Evolutionary conservation across 768 basidiomycete species (phyloP).

Genomic region (Dentipellis fragilis): DNA sequence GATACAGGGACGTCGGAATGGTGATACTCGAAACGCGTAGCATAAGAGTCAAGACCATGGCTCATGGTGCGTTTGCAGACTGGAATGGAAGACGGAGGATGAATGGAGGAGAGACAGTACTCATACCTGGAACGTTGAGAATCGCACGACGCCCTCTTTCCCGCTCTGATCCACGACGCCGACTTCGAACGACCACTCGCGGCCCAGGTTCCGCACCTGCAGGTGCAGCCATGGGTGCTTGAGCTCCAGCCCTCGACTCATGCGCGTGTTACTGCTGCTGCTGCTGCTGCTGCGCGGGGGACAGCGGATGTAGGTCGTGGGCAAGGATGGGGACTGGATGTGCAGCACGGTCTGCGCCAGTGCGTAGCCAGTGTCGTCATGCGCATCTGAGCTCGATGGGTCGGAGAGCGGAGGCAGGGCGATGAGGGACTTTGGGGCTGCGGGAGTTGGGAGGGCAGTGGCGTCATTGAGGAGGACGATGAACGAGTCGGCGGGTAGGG

Average conservation of each 20-base stretch:
- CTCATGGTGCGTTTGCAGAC: too few relatives aligned
- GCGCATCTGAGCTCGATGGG: constrained; percentile 15
- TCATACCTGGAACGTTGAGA: constrained; percentile 74
- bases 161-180: constrained; percentile 59
- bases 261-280: constrained; percentile 5
- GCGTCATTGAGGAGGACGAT: constrained; percentile 54
- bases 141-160: constrained; percentile 48
- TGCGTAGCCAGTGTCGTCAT: constrained; percentile 18
- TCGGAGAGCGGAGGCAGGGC: constrained; percentile 20
- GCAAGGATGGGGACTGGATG: constrained; percentile 67
- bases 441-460: constrained; percentile 37
- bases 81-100: background rate
- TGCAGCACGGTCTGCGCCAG: constrained; percentile 67
- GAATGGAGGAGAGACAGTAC: constrained; percentile 3
- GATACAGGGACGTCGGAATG: too few relatives aligned
- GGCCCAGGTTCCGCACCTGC: constrained; percentile 58
- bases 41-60: too few relatives aligned
- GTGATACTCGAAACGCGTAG: too few relatives aligned
- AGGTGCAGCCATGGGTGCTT: constrained; percentile 68
- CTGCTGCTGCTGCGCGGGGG: constrained; percentile 27
- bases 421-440: constrained; percentile 36
- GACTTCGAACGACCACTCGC: constrained; percentile 68
- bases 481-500: constrained; percentile 52
- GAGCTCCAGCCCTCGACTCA: constrained; percentile 36
- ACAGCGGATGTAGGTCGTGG: constrained; percentile 56